Evolutionary conservation across 176 grass and related monocot species (phyloP), one percentile per base, ranked within the genome.

Genomic region (Thinopyrum elongatum): DNA sequence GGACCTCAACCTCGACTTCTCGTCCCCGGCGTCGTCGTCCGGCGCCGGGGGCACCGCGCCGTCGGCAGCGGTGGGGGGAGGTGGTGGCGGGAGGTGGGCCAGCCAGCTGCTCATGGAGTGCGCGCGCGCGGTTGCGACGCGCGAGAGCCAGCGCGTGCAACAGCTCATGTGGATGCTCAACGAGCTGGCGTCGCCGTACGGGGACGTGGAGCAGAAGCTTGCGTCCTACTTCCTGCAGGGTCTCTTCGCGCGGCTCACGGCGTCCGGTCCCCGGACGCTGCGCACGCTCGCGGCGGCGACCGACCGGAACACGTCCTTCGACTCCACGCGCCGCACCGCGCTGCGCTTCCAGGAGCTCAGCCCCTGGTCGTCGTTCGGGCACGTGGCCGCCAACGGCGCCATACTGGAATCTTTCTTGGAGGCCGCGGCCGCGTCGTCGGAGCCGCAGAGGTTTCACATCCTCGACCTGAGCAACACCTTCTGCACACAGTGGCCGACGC

Each of bases 91-190:
- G 3, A 68, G 88, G 36, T 95, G 94, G 94, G 94, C 88, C 0
- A 80, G 69, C 68, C 94, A 99, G 83, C 91, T 97, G 55, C 92
- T 99, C 8, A 78, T 93, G 15, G 94, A 97, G 88, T 94, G 94
- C 78, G 92, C 97, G 3, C 92, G 90, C 11, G 90, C 97, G 6
- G 92, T 99, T 17, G 87, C 92, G 4, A 71, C 80, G 6, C 92
- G 92, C 11, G 92, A 99, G 77, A 94, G 92, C 87, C 92, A 94
- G 76, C 90, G 97, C 28, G 97, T 95, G 55, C 97, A 99, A 87
- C 97, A 99, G 90, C 85, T 99, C 4, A 94, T 95, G 90, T 99
- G 94, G 97, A 99, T 99, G 94, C 92, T 99, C 35, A 99, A 99
- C 82, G 97, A 99, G 90, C 90, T 99, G 8, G 91, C 97, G 15